Evolutionary conservation across 2,329 filamentous ascomycete genomes (phyloP).

Genomic region (Verticillium tricorpus): DNA sequence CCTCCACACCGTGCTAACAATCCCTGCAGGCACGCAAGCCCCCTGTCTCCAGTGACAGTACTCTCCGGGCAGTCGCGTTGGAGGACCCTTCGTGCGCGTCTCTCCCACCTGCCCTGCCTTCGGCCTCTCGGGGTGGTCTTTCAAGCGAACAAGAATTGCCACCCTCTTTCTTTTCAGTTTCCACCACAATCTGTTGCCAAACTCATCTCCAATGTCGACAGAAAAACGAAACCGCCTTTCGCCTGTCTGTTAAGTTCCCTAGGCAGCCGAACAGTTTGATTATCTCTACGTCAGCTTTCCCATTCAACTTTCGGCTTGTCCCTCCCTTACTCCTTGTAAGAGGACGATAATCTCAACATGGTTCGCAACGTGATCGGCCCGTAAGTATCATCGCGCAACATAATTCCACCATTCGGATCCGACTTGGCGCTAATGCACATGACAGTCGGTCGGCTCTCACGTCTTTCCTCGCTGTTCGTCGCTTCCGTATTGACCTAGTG

Average conservation of each 20-base stretch:
- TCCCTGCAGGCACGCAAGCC: neutral
- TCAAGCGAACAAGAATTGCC: neutral
- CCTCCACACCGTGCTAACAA: neutral
- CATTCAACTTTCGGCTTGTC: neutral
- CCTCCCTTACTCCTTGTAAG: neutral
- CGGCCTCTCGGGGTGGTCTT: neutral
- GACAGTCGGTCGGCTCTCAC: slow-evolving; percentile 48
- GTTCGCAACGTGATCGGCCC: slow-evolving; percentile 31
- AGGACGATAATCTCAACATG: neutral
- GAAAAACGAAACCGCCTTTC: too few species aligned
- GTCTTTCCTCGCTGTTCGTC: slow-evolving; percentile 45
- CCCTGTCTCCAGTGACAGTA: neutral
- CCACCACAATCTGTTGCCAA: neutral
- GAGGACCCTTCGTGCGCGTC: neutral
- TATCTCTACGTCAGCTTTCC: neutral
- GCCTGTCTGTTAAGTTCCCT: neutral
- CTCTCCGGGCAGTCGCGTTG: neutral
- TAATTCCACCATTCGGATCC: neutral
- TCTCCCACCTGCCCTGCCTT: neutral
- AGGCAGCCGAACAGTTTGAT: neutral
- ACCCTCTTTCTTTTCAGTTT: neutral
- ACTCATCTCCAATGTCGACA: too few species aligned
- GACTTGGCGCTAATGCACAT: neutral
- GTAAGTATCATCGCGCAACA: slow-evolving; percentile 19
- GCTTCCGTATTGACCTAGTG: neutral